These are phyloP conservation scores for Cyberlindnera mrakii DNA, from an alignment of 805 yeast genomes.

Conservation along the genomic window DNA sequence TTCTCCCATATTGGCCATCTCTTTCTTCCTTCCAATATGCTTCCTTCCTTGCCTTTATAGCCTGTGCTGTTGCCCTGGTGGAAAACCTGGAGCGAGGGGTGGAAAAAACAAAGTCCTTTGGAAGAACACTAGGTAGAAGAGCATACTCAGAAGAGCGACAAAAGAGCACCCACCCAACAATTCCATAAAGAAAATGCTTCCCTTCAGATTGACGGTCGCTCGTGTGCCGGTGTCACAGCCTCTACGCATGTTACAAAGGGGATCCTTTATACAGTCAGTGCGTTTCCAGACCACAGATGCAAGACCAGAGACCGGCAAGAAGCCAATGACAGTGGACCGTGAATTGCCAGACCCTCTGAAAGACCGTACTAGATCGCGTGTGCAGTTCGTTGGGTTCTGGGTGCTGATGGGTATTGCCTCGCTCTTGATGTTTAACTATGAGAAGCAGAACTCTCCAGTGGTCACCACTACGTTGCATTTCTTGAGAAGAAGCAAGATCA, in stretches of 20 bases:
- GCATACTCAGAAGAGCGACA: no score
- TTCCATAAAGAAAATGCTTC: not conserved
- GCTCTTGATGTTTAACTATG: slow-evolving; percentile 81
- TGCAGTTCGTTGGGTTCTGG: slow-evolving; percentile 50
- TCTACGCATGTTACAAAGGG: not conserved
- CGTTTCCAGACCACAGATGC: not conserved
- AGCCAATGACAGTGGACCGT: slow-evolving; percentile 42
- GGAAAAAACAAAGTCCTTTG: no score
- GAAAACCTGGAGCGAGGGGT: no score
- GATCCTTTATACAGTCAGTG: not conserved
- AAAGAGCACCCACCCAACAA: not conserved
- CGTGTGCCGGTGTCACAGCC: not conserved
- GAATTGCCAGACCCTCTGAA: slow-evolving; percentile 77
- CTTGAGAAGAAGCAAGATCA: slow-evolving; percentile 66
- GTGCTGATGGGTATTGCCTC: slow-evolving; percentile 48
- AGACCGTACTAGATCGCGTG: slow-evolving; percentile 44
- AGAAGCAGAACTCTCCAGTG: slow-evolving; percentile 84
- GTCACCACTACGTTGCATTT: slow-evolving; percentile 83
- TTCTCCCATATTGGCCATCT: not conserved
- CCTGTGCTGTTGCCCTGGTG: not conserved
- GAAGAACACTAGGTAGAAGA: no score
- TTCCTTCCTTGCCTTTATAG: not conserved
- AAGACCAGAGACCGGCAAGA: slow-evolving; percentile 1
- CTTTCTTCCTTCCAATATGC: not conserved
- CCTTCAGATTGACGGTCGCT: not conserved